phyloP scores from a whole-genome alignment of 345 rosid species.

The Populus nigra region DNA sequence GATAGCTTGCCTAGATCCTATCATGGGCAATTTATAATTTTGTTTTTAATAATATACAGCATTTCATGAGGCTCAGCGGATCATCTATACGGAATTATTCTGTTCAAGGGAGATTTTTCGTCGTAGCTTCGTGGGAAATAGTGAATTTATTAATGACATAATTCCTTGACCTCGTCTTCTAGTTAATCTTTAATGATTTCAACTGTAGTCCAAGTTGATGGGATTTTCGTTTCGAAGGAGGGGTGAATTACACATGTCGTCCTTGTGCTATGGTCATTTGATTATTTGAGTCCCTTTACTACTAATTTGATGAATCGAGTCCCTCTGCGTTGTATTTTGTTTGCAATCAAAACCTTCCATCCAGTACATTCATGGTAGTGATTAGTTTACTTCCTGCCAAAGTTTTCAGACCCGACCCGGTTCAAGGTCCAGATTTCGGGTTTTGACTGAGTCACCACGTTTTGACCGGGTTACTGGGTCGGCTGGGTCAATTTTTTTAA shows the following conservation, averaged over 20 bases:
- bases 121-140: too few relatives aligned
- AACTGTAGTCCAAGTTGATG: background rate
- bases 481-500: too few relatives aligned
- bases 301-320: background rate
- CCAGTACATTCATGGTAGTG: too few relatives aligned
- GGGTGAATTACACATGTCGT: background rate
- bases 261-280: background rate
- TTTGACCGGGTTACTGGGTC: too few relatives aligned
- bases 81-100: too few relatives aligned
- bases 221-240: background rate
- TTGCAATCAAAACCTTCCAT: background rate
- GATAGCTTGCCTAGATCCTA: background rate
- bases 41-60: background rate
- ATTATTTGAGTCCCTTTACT: background rate
- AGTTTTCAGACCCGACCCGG: too few relatives aligned
- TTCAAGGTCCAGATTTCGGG: fast-evolving
- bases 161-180: too few relatives aligned
- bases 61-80: background rate
- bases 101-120: too few relatives aligned
- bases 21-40: background rate
- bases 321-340: background rate
- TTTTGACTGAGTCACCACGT: too few relatives aligned
- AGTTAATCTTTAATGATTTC: too few relatives aligned
- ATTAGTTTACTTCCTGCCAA: too few relatives aligned
- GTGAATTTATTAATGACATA: too few relatives aligned